phyloP scores from a whole-genome alignment of 345 rosid genomes.

The Kandelia obovata region DNA sequence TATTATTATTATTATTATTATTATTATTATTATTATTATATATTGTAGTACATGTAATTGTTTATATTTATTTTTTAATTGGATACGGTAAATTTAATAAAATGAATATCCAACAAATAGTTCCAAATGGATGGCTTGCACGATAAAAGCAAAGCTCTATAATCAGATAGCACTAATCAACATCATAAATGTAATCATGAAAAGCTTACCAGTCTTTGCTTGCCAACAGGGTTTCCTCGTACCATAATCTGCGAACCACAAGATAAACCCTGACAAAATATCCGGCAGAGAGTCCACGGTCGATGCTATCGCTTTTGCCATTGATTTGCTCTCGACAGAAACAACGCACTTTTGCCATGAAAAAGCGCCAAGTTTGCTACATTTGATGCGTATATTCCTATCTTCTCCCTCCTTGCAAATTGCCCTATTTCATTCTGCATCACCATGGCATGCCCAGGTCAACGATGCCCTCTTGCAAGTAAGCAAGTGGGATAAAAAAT shows the following conservation, averaged over 20 bases:
- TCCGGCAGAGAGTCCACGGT: conserved; percentile 40
- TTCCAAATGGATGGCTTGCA: no score
- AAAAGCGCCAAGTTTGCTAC: conserved; percentile 40
- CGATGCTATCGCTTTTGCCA: conserved; percentile 42
- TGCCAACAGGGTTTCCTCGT: conserved; percentile 47
- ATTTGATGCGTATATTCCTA: conserved; percentile 37
- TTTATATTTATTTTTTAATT: no score
- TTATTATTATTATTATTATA: no score
- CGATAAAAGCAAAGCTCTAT: no score
- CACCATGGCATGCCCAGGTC: not conserved
- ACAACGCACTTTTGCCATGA: conserved; percentile 36
- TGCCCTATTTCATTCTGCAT: conserved; percentile 30
- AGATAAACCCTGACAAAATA: conserved; percentile 41
- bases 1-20: no score
- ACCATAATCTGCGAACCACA: conserved; percentile 41
- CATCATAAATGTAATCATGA: not conserved
- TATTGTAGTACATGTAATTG: no score
- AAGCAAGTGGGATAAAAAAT: no score
- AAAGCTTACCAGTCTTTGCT: conserved; percentile 32
- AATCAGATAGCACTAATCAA: no score
- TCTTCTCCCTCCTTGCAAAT: conserved; percentile 28
- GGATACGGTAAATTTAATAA: no score
- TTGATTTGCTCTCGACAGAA: conserved; percentile 25
- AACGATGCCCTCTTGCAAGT: not conserved
- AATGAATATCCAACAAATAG: no score